Conservation (phyloP, 2,329 filamentous ascomycete species). For the Aspergillus felis region DNA sequence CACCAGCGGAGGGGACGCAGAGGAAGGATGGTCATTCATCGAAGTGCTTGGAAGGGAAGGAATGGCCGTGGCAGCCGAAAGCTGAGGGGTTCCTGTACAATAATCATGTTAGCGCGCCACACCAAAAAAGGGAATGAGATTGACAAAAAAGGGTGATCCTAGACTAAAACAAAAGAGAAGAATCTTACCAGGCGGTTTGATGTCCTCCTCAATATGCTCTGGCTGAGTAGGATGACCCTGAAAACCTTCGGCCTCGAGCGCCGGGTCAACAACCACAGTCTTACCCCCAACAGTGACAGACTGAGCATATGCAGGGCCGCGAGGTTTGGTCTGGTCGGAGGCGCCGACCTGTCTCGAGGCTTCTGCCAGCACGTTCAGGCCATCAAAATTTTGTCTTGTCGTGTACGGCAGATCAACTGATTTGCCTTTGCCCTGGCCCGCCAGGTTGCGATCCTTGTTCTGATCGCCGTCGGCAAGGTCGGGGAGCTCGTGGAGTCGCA, state of each 20-base stretch:
- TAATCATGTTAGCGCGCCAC: conserved; percentile 11
- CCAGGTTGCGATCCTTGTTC: conserved; percentile 37
- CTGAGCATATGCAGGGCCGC: conserved; percentile 35
- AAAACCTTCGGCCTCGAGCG: conserved; percentile 39
- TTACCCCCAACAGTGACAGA: conserved; percentile 39
- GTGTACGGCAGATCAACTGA: conserved; percentile 41
- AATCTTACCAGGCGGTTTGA: conserved; percentile 20
- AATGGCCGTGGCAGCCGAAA: conserved; percentile 26
- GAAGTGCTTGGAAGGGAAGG: conserved; percentile 30
- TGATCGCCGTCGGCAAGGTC: conserved; percentile 45
- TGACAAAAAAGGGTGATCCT: not conserved
- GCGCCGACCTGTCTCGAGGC: conserved; percentile 73
- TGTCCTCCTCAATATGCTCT: conserved; percentile 24
- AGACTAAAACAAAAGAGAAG: not conserved
- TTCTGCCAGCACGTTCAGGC: conserved; percentile 81
- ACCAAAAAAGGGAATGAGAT: not conserved
- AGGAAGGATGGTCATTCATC: conserved; percentile 27
- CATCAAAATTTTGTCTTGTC: conserved; percentile 65
- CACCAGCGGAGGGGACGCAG: conserved; percentile 32
- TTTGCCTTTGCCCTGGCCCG: conserved; percentile 33
- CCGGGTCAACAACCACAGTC: conserved; percentile 41
- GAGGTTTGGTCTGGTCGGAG: conserved; percentile 43
- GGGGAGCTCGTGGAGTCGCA: conserved; percentile 68
- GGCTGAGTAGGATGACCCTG: conserved; percentile 28
- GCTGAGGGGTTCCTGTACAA: conserved; percentile 26